Conservation (phyloP, 768 basidiomycete genomes). For the Kwoniella sp. region DNA sequence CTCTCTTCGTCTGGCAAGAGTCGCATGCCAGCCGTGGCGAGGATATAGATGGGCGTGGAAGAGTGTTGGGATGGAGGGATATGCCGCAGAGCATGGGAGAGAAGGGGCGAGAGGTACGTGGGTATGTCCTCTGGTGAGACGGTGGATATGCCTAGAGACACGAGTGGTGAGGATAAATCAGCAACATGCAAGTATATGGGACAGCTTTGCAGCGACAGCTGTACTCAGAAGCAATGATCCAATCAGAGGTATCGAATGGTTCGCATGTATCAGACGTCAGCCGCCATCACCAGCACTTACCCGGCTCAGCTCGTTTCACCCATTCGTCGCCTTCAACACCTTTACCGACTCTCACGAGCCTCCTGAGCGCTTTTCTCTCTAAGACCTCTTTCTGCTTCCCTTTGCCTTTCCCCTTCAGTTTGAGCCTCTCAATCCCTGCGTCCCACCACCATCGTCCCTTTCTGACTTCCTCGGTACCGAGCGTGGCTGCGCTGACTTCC, state of each 20-base stretch:
- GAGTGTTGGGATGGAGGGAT: conserved; percentile 83
- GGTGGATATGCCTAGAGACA: conserved; percentile 71
- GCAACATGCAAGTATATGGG: not conserved
- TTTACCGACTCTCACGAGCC: conserved; percentile 84
- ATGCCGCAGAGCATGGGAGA: conserved; percentile 76
- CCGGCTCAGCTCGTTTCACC: conserved; percentile 90
- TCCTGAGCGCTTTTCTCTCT: conserved; percentile 46
- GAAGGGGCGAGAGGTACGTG: conserved; percentile 75
- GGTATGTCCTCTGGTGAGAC: conserved; percentile 74
- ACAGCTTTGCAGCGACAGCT: too few relatives aligned
- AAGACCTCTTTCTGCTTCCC: conserved; percentile 60
- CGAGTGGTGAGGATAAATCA: not conserved
- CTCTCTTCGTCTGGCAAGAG: conserved; percentile 72
- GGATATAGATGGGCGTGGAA: conserved; percentile 85
- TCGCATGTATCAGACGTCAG: not conserved
- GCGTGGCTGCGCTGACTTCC: conserved; percentile 56
- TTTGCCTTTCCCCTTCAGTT: conserved; percentile 60
- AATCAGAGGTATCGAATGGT: not conserved
- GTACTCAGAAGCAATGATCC: too few relatives aligned
- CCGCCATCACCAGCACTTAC: conserved; percentile 60
- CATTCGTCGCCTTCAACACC: conserved; percentile 84
- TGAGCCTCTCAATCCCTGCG: conserved; percentile 58
- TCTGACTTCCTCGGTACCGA: conserved; percentile 49
- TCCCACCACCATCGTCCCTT: conserved; percentile 82
- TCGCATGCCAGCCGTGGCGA: conserved; percentile 98